Evolutionary conservation across 352 stramenopile species (phyloP).

Genomic region (Pythium aristosporum): DNA sequence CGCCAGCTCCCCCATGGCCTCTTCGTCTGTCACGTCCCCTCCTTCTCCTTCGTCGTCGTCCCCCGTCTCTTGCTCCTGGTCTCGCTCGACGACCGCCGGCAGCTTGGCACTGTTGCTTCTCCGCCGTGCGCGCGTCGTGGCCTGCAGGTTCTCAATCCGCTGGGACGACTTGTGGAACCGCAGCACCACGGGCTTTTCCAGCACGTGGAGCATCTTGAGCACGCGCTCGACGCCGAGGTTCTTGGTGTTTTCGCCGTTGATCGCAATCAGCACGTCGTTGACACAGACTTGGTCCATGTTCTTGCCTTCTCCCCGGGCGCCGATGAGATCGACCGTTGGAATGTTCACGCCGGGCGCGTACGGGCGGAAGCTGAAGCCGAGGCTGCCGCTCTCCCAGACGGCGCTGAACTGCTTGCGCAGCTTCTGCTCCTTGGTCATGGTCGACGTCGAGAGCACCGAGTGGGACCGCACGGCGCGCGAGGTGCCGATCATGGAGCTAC

Average conservation of each 20-base stretch:
- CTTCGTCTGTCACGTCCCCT: neutral
- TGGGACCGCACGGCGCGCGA: constrained; percentile 15
- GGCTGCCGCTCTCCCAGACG: constrained; percentile 65
- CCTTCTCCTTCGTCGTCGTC: constrained; percentile 5
- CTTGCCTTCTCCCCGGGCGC: constrained; percentile 49
- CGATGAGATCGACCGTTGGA: constrained; percentile 72
- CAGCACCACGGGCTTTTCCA: constrained; percentile 75
- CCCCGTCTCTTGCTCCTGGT: constrained; percentile 1
- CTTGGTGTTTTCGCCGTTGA: constrained; percentile 82
- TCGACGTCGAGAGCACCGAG: constrained; percentile 30
- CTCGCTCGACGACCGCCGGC: constrained; percentile 16
- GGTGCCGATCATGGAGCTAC: neutral
- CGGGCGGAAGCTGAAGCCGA: constrained; percentile 71
- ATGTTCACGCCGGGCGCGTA: constrained; percentile 72
- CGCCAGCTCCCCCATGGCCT: neutral
- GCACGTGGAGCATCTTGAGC: constrained; percentile 68
- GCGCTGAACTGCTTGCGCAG: constrained; percentile 73
- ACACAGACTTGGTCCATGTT: constrained; percentile 75
- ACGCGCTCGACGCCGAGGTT: constrained; percentile 70
- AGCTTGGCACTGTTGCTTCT: constrained; percentile 20
- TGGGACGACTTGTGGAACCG: constrained; percentile 80
- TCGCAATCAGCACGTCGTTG: constrained; percentile 80
- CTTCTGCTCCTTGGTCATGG: constrained; percentile 37
- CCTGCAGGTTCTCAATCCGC: constrained; percentile 42
- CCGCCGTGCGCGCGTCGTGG: constrained; percentile 10